phyloP scores from a whole-genome alignment of 176 grass and related monocot species.

The Eragrostis nindensis region DNA sequence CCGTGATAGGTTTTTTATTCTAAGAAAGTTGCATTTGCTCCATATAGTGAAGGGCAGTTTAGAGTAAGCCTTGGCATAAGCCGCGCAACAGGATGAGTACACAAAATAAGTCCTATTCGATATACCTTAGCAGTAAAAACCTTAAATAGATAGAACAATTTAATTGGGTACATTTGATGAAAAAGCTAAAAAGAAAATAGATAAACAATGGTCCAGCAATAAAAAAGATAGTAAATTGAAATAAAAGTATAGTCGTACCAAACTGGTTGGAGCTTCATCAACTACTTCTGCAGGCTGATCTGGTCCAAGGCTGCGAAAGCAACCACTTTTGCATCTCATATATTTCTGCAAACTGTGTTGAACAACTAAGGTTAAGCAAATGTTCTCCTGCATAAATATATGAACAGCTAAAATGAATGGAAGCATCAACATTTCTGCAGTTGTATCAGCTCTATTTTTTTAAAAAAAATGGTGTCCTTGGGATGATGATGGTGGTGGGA shows the following conservation, averaged over 20 bases:
- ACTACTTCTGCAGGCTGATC: slow-evolving; percentile 92
- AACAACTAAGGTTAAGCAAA: slow-evolving; percentile 16
- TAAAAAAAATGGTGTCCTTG: slow-evolving; percentile 7
- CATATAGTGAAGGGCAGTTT: neutral
- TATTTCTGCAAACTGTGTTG: slow-evolving; percentile 91
- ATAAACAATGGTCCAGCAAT: neutral
- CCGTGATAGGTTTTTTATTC: too few relatives aligned
- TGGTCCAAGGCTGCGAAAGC: slow-evolving; percentile 77
- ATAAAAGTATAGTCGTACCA: slow-evolving; percentile 53
- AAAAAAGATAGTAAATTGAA: neutral
- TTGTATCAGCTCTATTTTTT: slow-evolving; percentile 15
- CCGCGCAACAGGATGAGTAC: slow-evolving; percentile 11
- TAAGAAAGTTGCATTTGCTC: neutral
- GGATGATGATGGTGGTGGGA: neutral
- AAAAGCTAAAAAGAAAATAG: slow-evolving; percentile 6
- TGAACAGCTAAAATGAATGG: neutral
- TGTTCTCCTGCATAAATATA: neutral
- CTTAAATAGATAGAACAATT: neutral
- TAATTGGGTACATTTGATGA: slow-evolving; percentile 19
- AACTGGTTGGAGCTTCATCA: slow-evolving; percentile 78
- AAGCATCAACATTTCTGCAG: slow-evolving; percentile 2
- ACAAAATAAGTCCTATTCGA: neutral
- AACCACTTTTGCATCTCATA: slow-evolving; percentile 92
- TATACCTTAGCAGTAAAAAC: slow-evolving; percentile 3
- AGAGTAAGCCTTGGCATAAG: neutral